Evolutionary conservation across 768 basidiomycete species (phyloP), one percentile per base, ranked within the genome.

Genomic region (Mycena capillaripes): DNA sequence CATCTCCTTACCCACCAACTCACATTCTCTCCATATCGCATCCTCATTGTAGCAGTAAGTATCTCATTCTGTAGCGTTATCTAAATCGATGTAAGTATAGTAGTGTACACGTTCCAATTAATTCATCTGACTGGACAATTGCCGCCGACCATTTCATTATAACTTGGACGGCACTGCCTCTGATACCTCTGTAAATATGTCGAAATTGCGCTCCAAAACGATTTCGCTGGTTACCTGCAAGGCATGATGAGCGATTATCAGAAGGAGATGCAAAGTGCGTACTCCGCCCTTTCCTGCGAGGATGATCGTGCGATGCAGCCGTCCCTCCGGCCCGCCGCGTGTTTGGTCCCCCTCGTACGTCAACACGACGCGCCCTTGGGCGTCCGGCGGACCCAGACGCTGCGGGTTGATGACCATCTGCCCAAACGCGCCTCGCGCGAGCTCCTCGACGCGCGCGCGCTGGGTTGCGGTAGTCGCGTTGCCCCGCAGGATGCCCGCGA

Each of bases 281-380:
- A 92, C 91, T 74, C 86, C 88, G 66, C 83, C 85, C 75, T 86
- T 84, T 12, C 82, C 82, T 56, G 87, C 78, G 76, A 81, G 87
- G 34, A 91, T 83, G 23, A 86, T 65, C 10, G 86, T 87, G 21
- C 93, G 87, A 82, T 94, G 93, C 23, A 88, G 80, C 23, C 89
- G 83, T 8, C 92, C 92, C 57, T 83, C 80, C 1, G 86, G 80
- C 8, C 92, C 92, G 5, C 91, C 92, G 25, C 90, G 84, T 21
- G 86, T 84, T 81, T 93, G 91, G 77, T 94, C 93, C 17, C 92
- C 92, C 79, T 93, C 91, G 67, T 91, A 93, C 0, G 89, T 88
- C 53, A 93, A 80, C 40, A 89, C 82, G 8, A 81, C 81, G 40
- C 84, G 80, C 7, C 89, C 90, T 38, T 85, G 79, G n/a, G 77